Base-by-base conservation (phyloP, 768 basidiomycete genomes). In the Termitomyces sp. region DNA sequence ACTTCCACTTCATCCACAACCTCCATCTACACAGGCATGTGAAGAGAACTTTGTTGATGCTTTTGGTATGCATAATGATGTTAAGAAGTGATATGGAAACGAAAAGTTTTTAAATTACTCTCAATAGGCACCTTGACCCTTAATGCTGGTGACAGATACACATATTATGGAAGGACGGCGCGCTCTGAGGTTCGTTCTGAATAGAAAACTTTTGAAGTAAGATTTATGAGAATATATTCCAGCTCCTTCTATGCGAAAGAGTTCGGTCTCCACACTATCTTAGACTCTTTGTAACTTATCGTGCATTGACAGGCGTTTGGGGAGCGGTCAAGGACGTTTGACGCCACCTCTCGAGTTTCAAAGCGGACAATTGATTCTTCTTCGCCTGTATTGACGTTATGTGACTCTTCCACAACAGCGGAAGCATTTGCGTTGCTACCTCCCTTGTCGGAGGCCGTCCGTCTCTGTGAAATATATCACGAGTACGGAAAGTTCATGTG, bases 141-240 rank as follows among this genome's bases (percentile, higher is more conserved):
- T 26, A 82, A 79, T n/a, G 66, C 76, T 24, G 68, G 78, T 48
- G 84, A 83, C 0, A 81, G 82, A 60, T 75, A 79, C 0, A 77
- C 70, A 36, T 87, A 84, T 66, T 74, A 85, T 57, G 86, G 88
- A 18, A 77, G 78, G 57, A 89, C 86, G 0, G 84, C 88, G 6
- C 81, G 86, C 37, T 77, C 85, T 24, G 87, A 90, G 77, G 87
- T 87, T 61, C 51, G 79, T 64, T 12, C 51, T 24, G 28, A 49
- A 31, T 9, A 28, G 29, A n/a, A 47, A 15, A 36, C 2, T 10
- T 36, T 46, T 39, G 3, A 6, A 29, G 6, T 31, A 33, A 6
- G 22, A 36, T 33, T 48, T 29, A 53, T 59, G 4, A 56, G 7
- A 31, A 28, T 56, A 34, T 29, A 56, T 64, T 54, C 34, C 57